Percentiles rank a stretch among this genome's conserved stretches.
phyloP scores from a whole-genome alignment of 2,329 filamentous ascomycete species.

The Claviceps pusilla region DNA sequence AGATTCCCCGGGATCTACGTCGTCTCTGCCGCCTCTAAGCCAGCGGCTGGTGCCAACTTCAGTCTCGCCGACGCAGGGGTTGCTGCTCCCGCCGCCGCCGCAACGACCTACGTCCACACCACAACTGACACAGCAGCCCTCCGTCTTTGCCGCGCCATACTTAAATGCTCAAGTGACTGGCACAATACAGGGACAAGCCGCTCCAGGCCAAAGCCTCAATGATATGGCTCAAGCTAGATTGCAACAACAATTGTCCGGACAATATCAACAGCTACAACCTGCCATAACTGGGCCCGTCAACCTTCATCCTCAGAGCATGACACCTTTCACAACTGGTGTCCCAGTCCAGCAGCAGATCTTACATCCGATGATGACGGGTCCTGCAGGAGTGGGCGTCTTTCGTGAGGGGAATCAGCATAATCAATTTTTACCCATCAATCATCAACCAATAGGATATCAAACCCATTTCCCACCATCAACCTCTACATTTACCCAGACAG shows the following conservation, averaged over 20 bases:
- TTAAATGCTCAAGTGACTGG: conserved; percentile 80
- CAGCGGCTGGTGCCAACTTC: conserved; percentile 61
- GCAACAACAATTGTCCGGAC: conserved; percentile 43
- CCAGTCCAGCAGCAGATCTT: conserved; percentile 21
- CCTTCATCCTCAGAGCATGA: conserved; percentile 22
- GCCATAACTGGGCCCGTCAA: conserved; percentile 21
- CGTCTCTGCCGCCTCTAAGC: conserved; percentile 24
- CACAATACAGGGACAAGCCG: conserved; percentile 43
- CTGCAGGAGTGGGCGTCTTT: conserved; percentile 25
- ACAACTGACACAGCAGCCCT: conserved; percentile 62
- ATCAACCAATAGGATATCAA: conserved; percentile 51
- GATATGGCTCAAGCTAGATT: conserved; percentile 54
- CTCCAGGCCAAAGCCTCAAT: conserved; percentile 61
- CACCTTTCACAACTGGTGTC: conserved; percentile 22
- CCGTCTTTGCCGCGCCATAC: conserved; percentile 56
- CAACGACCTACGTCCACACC: conserved; percentile 76
- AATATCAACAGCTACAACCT: conserved; percentile 30
- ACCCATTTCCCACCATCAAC: conserved; percentile 18
- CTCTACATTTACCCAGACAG: conserved; percentile 33
- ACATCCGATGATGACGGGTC: conserved; percentile 36
- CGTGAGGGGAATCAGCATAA: conserved; percentile 22
- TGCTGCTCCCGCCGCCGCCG: conserved; percentile 59
- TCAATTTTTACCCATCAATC: conserved; percentile 35
- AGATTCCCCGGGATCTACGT: background rate
- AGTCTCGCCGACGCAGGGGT: conserved; percentile 39